A percentile compares a stretch with the other conserved stretches of the same genome.
These are phyloP conservation scores for Suhomyces xylopsoci DNA, from an alignment of 805 yeast species.

Conservation along the genomic window DNA sequence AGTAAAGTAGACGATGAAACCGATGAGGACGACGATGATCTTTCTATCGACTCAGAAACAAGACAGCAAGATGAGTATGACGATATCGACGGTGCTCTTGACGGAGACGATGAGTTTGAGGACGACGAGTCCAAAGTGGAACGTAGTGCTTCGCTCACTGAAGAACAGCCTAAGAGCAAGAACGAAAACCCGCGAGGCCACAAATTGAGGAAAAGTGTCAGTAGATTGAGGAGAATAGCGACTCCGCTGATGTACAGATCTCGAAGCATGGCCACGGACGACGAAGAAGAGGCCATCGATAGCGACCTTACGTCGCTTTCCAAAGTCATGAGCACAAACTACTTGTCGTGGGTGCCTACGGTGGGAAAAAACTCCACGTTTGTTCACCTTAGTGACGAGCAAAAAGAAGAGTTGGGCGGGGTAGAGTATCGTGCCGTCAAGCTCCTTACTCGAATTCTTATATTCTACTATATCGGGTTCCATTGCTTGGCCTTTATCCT, in stretches of 20 bases:
- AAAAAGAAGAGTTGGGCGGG: slow-evolving; percentile 94
- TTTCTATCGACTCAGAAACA: slow-evolving; percentile 10
- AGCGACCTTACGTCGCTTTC: slow-evolving; percentile 3
- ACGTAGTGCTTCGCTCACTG: background rate
- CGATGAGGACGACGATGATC: slow-evolving; percentile 9
- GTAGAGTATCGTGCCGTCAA: slow-evolving; percentile 92
- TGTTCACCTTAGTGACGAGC: slow-evolving; percentile 73
- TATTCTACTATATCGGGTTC: slow-evolving; percentile 71
- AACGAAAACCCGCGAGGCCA: background rate
- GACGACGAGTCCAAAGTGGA: slow-evolving; percentile 5
- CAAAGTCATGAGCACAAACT: slow-evolving; percentile 51
- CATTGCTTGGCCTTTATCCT: slow-evolving; percentile 54
- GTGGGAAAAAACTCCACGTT: slow-evolving; percentile 92
- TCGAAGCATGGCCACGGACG: slow-evolving; percentile 2
- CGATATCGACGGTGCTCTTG: slow-evolving; percentile 9
- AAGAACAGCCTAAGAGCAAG: background rate
- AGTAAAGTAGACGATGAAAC: background rate
- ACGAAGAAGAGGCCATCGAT: slow-evolving; percentile 8
- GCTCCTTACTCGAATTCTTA: slow-evolving; percentile 62
- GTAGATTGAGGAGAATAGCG: background rate
- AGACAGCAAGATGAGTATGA: slow-evolving; percentile 9
- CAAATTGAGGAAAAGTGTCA: background rate
- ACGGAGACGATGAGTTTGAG: slow-evolving; percentile 17
- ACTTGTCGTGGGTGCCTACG: slow-evolving; percentile 87
- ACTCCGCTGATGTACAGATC: background rate